Conservation (phyloP, 2,329 filamentous ascomycete species). For the Phialophora tarda region DNA sequence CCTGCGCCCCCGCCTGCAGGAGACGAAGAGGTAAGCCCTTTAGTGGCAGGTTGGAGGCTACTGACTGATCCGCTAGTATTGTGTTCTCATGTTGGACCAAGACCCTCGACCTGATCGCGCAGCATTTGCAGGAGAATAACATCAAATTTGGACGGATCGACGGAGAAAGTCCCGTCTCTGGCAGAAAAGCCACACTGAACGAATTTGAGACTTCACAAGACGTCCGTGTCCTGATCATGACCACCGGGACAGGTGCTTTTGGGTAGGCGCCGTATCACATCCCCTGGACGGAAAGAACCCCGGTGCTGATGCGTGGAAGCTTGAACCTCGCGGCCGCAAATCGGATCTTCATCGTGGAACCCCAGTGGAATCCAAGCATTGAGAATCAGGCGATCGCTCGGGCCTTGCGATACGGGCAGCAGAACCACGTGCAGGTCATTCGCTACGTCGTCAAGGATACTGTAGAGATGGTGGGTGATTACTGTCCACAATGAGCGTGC, state of each 20-base stretch:
- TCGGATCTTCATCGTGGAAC: conserved; percentile 58
- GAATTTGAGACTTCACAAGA: conserved; percentile 45
- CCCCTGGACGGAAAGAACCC: background rate
- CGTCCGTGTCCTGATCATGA: conserved; percentile 57
- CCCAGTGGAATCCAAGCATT: conserved; percentile 62
- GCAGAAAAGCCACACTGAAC: conserved; percentile 49
- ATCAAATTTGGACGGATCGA: conserved; percentile 51
- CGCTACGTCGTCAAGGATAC: conserved; percentile 16
- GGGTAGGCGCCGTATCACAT: conserved; percentile 47
- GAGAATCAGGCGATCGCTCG: conserved; percentile 60
- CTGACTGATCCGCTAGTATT: conserved; percentile 44
- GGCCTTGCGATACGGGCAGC: conserved; percentile 56
- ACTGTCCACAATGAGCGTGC: background rate
- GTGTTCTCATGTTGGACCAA: conserved; percentile 57
- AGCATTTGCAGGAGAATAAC: conserved; percentile 39
- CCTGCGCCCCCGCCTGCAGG: background rate
- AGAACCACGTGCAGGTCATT: conserved; percentile 35
- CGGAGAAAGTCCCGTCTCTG: conserved; percentile 48
- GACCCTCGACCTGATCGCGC: conserved; percentile 49
- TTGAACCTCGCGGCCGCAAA: conserved; percentile 58
- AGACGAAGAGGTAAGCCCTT: background rate
- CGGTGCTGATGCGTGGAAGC: conserved; percentile 39
- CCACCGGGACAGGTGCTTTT: conserved; percentile 58
- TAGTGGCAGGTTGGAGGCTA: background rate
- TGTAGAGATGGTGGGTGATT: conserved; percentile 5